A percentile compares a stretch with the other conserved stretches of the same genome.
These are phyloP conservation scores for Talaromyces verruculosus DNA, from an alignment of 2,329 filamentous ascomycete species.

Conservation along the genomic window DNA sequence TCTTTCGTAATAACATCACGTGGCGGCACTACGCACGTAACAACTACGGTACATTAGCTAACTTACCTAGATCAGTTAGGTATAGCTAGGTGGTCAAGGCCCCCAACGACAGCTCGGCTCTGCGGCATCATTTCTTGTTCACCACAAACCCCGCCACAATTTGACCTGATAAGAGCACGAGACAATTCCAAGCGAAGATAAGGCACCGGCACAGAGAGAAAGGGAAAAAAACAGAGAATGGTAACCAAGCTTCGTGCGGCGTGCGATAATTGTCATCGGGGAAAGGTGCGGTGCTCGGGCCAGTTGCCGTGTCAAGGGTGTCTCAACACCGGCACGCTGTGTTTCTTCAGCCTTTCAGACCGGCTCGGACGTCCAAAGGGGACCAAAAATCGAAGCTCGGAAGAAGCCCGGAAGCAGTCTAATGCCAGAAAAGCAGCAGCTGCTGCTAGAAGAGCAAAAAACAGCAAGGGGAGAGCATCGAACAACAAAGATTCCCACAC, in stretches of 20 bases:
- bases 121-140: background rate
- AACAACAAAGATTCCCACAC: background rate
- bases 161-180: background rate
- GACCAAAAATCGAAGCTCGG: constrained; percentile 12
- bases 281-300: constrained; percentile 25
- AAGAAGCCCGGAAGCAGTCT: background rate
- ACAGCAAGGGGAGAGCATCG: background rate
- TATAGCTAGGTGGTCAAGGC: constrained; percentile 17
- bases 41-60: background rate
- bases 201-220: background rate
- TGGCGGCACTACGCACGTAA: background rate
- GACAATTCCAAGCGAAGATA: background rate
- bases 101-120: background rate
- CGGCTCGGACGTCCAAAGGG: constrained; percentile 20
- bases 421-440: background rate
- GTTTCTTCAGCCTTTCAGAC: constrained; percentile 18
- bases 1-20: background rate
- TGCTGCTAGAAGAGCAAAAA: background rate
- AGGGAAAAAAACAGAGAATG: background rate
- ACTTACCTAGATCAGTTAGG: constrained; percentile 13
- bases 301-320: constrained; percentile 25
- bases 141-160: background rate
- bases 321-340: constrained; percentile 10
- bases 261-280: constrained; percentile 19
- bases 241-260: constrained; percentile 13